Base-by-base conservation (phyloP, 305 asterid genomes). In the Plantago rigida region DNA sequence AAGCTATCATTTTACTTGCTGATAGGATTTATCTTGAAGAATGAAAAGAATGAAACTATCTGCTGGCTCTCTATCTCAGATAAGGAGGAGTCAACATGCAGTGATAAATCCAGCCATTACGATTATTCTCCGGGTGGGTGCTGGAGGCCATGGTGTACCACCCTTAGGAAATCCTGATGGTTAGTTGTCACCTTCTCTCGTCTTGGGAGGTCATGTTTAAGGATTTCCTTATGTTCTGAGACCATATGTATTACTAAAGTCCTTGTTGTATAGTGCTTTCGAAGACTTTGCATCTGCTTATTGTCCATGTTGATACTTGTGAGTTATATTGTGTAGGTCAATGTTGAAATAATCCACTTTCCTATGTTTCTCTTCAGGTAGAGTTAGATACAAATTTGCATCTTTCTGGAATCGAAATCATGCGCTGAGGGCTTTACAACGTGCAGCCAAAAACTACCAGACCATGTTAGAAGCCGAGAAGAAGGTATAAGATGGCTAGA, bases 91-190 rank as follows among this genome's bases (percentile, higher is more conserved):
- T 73, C 97, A 86, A 69, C 99, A 92, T 78, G 97, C 99, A 62
- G 70, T 89, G 51, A 87, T 92, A 64, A 92, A 89, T 85, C 99
- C 99, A 42, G 91, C 99, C 55, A 73, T 92, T 22, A 92, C 99
- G 52, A 81, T 92, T 59, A 80, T 92, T 79, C 99, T 92, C 69
- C 87, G 94, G 65, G 73, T 82, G 84, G 99, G 99, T 71, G 97
- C 97, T 60, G 99, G 99, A 13, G 99, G 99, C 70, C 99, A 84
- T 71, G 99, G 99, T 57, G 99, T 92, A 75, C 99, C 99, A 62
- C 99, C 99, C 69, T 68, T 92, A 55, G 96, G 99, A 77, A 92
- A 82, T 77, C 97, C 97, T 48, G 99, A 92, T 82, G 99, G 99
- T 88, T 74, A 76, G 94, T 79, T 62, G n/a, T 75, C 76, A 44